Evolutionary conservation across 345 rosid species (phyloP).

Genomic region (Camelina hispida): DNA sequence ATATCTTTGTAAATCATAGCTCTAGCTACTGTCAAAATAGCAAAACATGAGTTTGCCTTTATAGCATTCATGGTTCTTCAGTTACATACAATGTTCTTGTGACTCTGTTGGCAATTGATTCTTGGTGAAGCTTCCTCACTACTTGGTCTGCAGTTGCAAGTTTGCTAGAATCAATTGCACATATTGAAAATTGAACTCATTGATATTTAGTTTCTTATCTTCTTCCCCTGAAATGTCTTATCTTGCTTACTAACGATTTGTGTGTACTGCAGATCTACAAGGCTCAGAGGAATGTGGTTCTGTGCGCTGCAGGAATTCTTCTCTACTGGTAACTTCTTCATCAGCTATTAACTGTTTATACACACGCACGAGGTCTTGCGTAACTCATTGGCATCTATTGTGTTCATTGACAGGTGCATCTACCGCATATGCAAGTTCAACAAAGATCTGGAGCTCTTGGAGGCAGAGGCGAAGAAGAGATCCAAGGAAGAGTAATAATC

Average conservation of each 20-base stretch:
- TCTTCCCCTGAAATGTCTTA: not conserved
- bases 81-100: not conserved
- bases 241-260: not conserved
- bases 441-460: conserved; percentile 72
- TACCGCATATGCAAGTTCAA: conserved; percentile 76
- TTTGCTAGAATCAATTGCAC: not conserved
- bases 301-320: conserved; percentile 71
- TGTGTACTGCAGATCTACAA: conserved; percentile 67
- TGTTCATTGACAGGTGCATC: conserved; percentile 63
- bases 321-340: conserved; percentile 73
- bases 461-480: conserved; percentile 70
- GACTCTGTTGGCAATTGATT: conserved; percentile 1
- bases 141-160: not conserved
- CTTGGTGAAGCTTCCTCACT: not conserved
- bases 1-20: not conserved
- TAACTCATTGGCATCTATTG: conserved; percentile 6
- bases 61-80: not conserved
- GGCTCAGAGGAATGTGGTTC: conserved; percentile 82
- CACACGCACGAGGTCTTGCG: not conserved
- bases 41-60: conserved; percentile 2
- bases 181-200: not conserved
- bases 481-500: conserved; percentile 61
- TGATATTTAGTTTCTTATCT: not conserved
- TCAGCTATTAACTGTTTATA: not conserved
- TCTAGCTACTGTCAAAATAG: conserved; percentile 8